Conservation (phyloP, 2,329 filamentous ascomycete genomes). For the Daldinia sp. region DNA sequence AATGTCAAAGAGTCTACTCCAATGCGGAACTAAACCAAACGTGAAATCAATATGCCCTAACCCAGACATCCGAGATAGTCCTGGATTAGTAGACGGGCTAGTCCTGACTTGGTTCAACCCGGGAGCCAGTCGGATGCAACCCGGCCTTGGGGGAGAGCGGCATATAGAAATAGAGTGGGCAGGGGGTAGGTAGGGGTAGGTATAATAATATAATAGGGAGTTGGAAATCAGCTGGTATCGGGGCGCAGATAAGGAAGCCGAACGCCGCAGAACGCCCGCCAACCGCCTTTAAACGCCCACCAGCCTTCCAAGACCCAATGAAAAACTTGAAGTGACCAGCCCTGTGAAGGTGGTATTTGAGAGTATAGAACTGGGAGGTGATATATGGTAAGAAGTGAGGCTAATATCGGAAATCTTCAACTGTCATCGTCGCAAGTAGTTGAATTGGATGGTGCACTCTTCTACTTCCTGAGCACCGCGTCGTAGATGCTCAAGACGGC, state of each 20-base stretch:
- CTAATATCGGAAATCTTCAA: not conserved
- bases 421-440: not conserved
- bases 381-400: not conserved
- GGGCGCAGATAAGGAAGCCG: conserved; percentile 30
- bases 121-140: conserved; percentile 1
- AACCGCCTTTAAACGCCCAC: not conserved
- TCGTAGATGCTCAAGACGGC: conserved; percentile 80
- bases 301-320: not conserved
- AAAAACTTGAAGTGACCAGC: conserved; percentile 17
- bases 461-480: conserved; percentile 76
- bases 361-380: conserved; percentile 2
- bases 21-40: not conserved
- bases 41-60: not conserved
- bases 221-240: conserved; percentile 45
- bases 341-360: conserved; percentile 22
- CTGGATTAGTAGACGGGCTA: not conserved
- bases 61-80: conserved; percentile 3
- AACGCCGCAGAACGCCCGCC: conserved; percentile 38
- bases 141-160: not conserved
- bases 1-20: conserved; percentile 21
- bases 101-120: not conserved
- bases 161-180: not conserved
- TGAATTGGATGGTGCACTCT: not conserved
- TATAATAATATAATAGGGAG: too few species aligned
- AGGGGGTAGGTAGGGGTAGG: not conserved